Conservation (phyloP, 169 alveolate genomes). For the Cryptosporidium parvum region DNA sequence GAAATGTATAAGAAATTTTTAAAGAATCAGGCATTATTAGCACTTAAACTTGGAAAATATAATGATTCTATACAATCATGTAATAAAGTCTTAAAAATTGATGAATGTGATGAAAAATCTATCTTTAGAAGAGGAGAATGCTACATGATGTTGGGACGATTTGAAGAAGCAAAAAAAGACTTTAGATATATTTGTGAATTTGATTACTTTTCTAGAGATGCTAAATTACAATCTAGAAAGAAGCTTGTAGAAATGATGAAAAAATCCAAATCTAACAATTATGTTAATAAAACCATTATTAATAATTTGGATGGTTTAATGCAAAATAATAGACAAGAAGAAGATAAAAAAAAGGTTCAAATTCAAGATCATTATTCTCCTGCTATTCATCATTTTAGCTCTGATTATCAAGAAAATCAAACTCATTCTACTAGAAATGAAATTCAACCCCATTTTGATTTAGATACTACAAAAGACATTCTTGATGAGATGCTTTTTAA, state of each 20-base stretch:
- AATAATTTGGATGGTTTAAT: conserved; percentile 29
- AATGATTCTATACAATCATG: conserved; percentile 64
- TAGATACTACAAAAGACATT: conserved; percentile 55
- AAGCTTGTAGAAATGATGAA: conserved; percentile 54
- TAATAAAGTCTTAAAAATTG: conserved; percentile 47
- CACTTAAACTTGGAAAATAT: conserved; percentile 64
- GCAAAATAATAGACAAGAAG: conserved; percentile 20
- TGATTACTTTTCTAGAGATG: conserved; percentile 51
- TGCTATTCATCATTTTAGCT: neutral
- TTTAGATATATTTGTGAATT: conserved; percentile 58
- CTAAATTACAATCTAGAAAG: conserved; percentile 33
- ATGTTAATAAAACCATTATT: conserved; percentile 21
- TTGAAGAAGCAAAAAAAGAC: conserved; percentile 64
- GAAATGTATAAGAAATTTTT: conserved; percentile 59
- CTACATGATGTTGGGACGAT: conserved; percentile 65
- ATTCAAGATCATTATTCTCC: neutral
- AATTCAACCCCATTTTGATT: conserved; percentile 30
- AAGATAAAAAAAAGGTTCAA: neutral
- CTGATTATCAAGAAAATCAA: neutral
- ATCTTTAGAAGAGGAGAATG: conserved; percentile 64
- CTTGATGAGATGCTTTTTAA: conserved; percentile 26
- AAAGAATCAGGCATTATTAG: conserved; percentile 43
- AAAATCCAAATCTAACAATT: conserved; percentile 2
- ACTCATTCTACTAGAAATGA: neutral
- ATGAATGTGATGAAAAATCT: conserved; percentile 69